phyloP scores from a whole-genome alignment of 257 asterid species.

The Jasminum sambac region DNA sequence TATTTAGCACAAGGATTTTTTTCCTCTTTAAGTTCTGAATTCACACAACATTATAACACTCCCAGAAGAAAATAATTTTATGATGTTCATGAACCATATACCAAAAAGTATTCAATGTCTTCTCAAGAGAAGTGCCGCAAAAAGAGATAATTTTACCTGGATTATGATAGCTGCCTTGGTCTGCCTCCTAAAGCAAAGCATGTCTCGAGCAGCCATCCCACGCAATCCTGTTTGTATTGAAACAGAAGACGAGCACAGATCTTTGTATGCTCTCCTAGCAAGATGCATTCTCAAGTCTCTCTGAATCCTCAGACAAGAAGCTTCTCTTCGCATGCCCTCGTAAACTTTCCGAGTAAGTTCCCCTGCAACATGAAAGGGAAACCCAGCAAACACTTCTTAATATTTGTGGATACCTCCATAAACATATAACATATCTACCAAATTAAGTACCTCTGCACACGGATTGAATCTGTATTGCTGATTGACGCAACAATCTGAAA shows the following conservation, averaged over 20 bases:
- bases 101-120: constrained; percentile 6
- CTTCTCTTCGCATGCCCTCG: constrained; percentile 78
- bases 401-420: constrained; percentile 5
- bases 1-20: neutral
- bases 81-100: constrained; percentile 18
- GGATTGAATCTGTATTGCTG: constrained; percentile 76
- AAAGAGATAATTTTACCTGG: constrained; percentile 51
- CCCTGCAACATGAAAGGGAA: constrained; percentile 52
- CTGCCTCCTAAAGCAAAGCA: constrained; percentile 79
- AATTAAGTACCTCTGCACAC: constrained; percentile 78
- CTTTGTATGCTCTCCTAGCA: constrained; percentile 80
- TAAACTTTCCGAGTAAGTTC: constrained; percentile 72
- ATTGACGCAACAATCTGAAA: constrained; percentile 62
- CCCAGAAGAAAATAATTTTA: neutral
- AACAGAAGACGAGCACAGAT: constrained; percentile 62
- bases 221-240: constrained; percentile 90
- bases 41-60: neutral
- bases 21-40: neutral
- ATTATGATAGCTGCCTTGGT: constrained; percentile 81
- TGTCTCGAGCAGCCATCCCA: constrained; percentile 92
- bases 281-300: constrained; percentile 74
- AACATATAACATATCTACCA: constrained; percentile 9
- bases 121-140: neutral
- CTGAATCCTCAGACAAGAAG: constrained; percentile 76
- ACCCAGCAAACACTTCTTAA: constrained; percentile 15